phyloP scores from a whole-genome alignment of 2,329 filamentous ascomycete species.

The Diaporthe sp. region DNA sequence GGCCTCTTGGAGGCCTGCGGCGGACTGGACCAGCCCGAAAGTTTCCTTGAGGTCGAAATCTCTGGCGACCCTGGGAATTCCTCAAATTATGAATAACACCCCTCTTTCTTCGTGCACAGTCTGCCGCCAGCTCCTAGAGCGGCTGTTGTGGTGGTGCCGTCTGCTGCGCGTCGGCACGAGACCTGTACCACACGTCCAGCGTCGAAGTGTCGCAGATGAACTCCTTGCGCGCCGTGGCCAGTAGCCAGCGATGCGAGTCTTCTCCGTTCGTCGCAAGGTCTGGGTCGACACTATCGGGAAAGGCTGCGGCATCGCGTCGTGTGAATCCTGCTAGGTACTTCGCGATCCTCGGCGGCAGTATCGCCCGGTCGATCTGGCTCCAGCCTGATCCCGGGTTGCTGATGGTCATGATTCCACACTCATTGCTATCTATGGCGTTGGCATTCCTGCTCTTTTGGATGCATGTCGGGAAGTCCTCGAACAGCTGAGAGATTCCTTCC shows the following conservation, averaged over 20 bases:
- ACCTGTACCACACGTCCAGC: conserved; percentile 18
- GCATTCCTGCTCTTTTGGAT: conserved; percentile 7
- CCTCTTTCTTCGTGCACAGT: background rate
- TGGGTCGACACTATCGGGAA: background rate
- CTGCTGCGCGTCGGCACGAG: background rate
- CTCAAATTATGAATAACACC: background rate
- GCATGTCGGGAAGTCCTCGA: conserved; percentile 28
- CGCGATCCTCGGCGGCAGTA: conserved; percentile 5
- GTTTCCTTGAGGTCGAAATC: background rate
- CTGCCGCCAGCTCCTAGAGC: conserved; percentile 8
- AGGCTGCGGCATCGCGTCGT: background rate
- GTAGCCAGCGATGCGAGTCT: conserved; percentile 28
- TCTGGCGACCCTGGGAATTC: background rate
- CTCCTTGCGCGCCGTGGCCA: conserved; percentile 21
- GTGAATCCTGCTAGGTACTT: conserved; percentile 25
- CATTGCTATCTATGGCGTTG: background rate
- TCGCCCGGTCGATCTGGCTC: background rate
- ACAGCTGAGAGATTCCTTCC: background rate
- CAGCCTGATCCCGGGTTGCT: background rate
- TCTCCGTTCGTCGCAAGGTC: background rate
- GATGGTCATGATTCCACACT: conserved; percentile 10
- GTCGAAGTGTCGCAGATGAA: conserved; percentile 20
- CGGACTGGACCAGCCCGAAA: background rate
- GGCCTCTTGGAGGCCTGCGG: background rate
- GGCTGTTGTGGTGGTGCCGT: background rate